Evolutionary conservation across 2,329 filamentous ascomycete genomes (phyloP).

Genomic region (Tolypocladium sp.): DNA sequence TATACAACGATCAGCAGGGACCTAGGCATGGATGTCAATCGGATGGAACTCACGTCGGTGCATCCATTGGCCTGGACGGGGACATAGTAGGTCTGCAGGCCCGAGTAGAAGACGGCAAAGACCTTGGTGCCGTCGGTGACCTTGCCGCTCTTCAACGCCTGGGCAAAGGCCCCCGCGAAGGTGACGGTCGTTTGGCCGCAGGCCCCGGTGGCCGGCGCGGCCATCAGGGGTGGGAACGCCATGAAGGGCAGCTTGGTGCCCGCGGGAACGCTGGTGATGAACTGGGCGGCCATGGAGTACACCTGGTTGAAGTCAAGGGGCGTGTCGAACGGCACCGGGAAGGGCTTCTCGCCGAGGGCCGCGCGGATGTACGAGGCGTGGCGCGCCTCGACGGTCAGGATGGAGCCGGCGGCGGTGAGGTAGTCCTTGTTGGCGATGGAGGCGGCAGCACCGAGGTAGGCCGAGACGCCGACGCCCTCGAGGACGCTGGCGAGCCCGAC

Average conservation of each 20-base stretch:
- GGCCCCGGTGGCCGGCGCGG: background rate
- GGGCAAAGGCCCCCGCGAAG: constrained; percentile 3
- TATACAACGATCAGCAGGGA: constrained; percentile 1
- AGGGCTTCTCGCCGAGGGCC: constrained; percentile 37
- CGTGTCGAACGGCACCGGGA: constrained; percentile 50
- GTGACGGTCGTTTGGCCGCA: background rate
- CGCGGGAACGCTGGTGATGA: constrained; percentile 49
- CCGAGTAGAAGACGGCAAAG: constrained; percentile 7
- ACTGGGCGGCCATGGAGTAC: constrained; percentile 54
- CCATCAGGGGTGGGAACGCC: constrained; percentile 38
- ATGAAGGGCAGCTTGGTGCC: constrained; percentile 50
- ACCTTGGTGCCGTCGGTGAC: background rate
- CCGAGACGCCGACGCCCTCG: constrained; percentile 54
- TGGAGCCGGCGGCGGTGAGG: constrained; percentile 51
- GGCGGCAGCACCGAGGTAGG: constrained; percentile 55
- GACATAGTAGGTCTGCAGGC: constrained; percentile 11
- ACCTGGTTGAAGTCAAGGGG: constrained; percentile 50
- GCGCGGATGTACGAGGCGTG: constrained; percentile 53
- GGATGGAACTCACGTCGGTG: background rate
- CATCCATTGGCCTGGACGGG: background rate
- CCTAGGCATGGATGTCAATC: background rate
- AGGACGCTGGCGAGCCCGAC: constrained; percentile 54
- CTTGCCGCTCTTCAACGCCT: constrained; percentile 2
- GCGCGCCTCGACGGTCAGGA: constrained; percentile 53
- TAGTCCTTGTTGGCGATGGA: constrained; percentile 49